phyloP scores from a whole-genome alignment of 2,329 filamentous ascomycete species.

The Paracorniculantispora psalliotae region DNA sequence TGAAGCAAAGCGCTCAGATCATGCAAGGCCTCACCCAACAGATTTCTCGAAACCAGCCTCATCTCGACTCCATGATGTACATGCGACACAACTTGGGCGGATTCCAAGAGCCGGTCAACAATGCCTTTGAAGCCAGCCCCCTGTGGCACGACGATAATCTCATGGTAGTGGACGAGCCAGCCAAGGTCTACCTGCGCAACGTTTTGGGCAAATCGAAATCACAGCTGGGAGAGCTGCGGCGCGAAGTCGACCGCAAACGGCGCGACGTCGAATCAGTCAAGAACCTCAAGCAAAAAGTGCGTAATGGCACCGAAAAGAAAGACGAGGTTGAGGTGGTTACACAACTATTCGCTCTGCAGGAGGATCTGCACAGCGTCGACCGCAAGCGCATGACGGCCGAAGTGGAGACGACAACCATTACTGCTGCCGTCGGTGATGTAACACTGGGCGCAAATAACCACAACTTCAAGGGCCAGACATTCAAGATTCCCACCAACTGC shows the following conservation, averaged over 20 bases:
- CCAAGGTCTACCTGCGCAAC: slow-evolving; percentile 88
- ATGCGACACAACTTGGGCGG: slow-evolving; percentile 80
- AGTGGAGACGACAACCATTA: slow-evolving; percentile 89
- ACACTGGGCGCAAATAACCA: slow-evolving; percentile 91
- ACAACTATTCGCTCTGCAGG: slow-evolving; percentile 78
- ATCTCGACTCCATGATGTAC: slow-evolving; percentile 97
- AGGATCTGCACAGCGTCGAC: slow-evolving; percentile 78
- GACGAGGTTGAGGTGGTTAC: slow-evolving; percentile 83
- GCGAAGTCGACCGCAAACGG: slow-evolving; percentile 79
- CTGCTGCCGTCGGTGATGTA: slow-evolving; percentile 84
- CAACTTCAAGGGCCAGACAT: slow-evolving; percentile 97
- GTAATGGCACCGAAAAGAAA: slow-evolving; percentile 79
- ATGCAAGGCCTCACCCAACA: slow-evolving; percentile 71
- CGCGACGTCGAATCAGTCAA: slow-evolving; percentile 79
- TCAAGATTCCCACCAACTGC: slow-evolving; percentile 98
- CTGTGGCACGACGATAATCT: slow-evolving; percentile 92
- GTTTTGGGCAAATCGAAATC: slow-evolving; percentile 85
- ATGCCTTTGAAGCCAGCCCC: slow-evolving; percentile 87
- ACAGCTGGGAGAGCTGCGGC: slow-evolving; percentile 71
- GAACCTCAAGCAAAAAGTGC: slow-evolving; percentile 66
- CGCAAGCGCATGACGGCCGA: slow-evolving; percentile 81
- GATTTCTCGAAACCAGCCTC: slow-evolving; percentile 80
- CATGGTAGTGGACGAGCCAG: slow-evolving; percentile 81
- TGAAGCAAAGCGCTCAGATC: slow-evolving; percentile 67
- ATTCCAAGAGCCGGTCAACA: slow-evolving; percentile 80